A percentile compares a stretch with the other conserved stretches of the same genome.
phyloP scores from a whole-genome alignment of 2,329 filamentous ascomycete species.

The Lasiodiplodia sp. region DNA sequence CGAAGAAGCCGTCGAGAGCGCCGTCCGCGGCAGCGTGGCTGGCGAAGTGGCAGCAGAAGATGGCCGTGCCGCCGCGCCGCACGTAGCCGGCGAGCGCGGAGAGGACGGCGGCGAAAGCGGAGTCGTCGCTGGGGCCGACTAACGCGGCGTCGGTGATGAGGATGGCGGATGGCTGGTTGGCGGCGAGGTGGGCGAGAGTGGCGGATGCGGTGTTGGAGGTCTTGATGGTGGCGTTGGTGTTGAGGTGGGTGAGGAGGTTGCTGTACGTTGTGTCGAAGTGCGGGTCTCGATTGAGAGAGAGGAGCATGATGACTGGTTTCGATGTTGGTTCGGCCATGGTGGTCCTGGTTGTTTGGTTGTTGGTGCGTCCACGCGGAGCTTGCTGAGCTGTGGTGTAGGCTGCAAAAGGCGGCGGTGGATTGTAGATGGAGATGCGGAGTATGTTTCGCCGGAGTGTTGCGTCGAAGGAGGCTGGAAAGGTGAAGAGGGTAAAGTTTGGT shows the following conservation, averaged over 20 bases:
- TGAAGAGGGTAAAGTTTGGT: too few species aligned
- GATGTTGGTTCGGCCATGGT: too few species aligned
- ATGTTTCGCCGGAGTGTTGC: too few species aligned
- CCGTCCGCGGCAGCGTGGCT: background rate
- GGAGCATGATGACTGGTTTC: too few species aligned
- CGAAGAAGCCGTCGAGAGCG: background rate
- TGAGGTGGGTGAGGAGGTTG: background rate
- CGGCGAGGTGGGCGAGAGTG: background rate
- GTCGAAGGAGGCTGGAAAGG: too few species aligned
- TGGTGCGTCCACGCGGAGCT: too few species aligned
- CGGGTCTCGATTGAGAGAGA: too few species aligned
- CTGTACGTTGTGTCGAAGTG: background rate
- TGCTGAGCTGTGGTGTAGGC: too few species aligned
- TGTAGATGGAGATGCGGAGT: too few species aligned
- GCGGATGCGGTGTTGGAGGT: conserved; percentile 30
- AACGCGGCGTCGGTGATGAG: background rate
- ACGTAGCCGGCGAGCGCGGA: background rate
- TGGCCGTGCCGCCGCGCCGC: background rate
- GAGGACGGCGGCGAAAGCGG: background rate
- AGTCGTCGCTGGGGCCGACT: background rate
- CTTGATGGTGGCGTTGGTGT: conserved; percentile 32
- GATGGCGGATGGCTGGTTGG: background rate
- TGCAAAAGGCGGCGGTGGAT: too few species aligned
- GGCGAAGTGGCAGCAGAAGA: conserved; percentile 12
- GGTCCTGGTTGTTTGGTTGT: too few species aligned